phyloP scores from a whole-genome alignment of 2,329 filamentous ascomycete genomes.

The Pestalotiopsis sp. region DNA sequence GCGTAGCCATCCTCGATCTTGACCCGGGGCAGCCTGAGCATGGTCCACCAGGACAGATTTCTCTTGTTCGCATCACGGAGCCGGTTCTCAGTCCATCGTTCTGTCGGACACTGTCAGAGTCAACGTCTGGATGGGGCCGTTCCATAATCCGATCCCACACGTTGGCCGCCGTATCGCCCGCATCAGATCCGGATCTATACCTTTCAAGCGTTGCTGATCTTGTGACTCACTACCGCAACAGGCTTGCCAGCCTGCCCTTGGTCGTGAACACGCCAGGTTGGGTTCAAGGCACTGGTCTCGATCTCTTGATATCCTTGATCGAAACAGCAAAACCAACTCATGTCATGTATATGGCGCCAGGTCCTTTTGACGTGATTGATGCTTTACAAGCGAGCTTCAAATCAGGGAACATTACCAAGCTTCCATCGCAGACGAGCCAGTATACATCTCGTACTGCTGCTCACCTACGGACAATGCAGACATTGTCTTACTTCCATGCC shows the following conservation, averaged over 20 bases:
- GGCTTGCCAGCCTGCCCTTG: conserved; percentile 50
- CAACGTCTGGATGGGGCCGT: conserved; percentile 33
- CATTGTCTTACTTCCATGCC: conserved; percentile 76
- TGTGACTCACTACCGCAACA: conserved; percentile 54
- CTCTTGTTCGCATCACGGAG: conserved; percentile 59
- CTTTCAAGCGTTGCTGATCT: conserved; percentile 64
- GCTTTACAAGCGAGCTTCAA: conserved; percentile 33
- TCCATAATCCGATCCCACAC: conserved; percentile 62
- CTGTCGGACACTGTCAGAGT: conserved; percentile 49
- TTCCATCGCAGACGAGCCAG: conserved; percentile 62
- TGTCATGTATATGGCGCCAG: conserved; percentile 69
- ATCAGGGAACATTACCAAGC: conserved; percentile 42
- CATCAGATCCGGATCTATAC: conserved; percentile 67
- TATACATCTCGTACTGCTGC: conserved; percentile 59
- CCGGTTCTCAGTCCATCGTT: conserved; percentile 69
- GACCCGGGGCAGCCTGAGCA: conserved; percentile 80
- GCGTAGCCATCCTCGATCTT: conserved; percentile 67
- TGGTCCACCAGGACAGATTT: conserved; percentile 67
- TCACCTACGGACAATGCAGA: conserved; percentile 72
- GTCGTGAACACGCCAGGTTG: conserved; percentile 76
- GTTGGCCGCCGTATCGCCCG: conserved; percentile 64
- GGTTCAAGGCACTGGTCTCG: conserved; percentile 69
- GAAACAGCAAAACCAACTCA: conserved; percentile 54
- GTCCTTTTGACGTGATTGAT: conserved; percentile 57
- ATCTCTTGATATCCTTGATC: conserved; percentile 61